Base-by-base conservation (phyloP, 1,284 basidiomycete species). In the Pseudozyma flocculosa region DNA sequence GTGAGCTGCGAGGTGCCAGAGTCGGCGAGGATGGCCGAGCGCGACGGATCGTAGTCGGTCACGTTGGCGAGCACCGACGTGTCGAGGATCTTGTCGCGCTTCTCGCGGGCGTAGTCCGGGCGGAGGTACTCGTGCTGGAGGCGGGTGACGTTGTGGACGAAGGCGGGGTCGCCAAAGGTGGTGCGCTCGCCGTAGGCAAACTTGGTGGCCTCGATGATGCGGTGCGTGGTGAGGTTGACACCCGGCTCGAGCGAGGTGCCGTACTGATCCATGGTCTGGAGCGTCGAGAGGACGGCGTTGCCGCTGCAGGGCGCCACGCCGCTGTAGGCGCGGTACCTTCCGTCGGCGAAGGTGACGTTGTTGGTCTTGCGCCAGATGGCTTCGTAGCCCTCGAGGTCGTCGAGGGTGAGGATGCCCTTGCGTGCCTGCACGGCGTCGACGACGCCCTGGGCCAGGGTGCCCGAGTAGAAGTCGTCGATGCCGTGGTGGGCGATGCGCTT, bases 181-280 rank as follows among this genome's bases (percentile, higher is more conserved):
- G 78, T 73, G 39, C 80, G 70, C 56, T 81, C 78, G 4, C 79
- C 80, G 44, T 79, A 82, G 5, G 75, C 70, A 46, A 80, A 80
- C 56, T 78, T 75, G 52, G 68, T 78, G 4, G 79, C 76, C 56
- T 81, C 79, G 47, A 81, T 70, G 23, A 80, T 69, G 7, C 77
- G 72, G 43, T 81, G 80, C 11, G 76, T 78, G 1, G 74, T 76
- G 7, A 75, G 48, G 34, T 68, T 61, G 50, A 55, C 59, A 13
- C 59, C 55, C 26, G 26, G 26, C 26, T 29, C 26, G 26, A 29
- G 26, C 18, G 43, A 43, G 9, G 50, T 54, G 15, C 43, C 49
- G 48, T 58, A 73, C 36, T 65, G 54, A 23, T 66, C 58, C 11
- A 63, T 45, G n/a, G 70, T 73, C 61, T 80, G 72, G 29, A 79